Percentiles rank a stretch among this genome's conserved stretches.
Evolutionary conservation across 768 basidiomycete species (phyloP).

Genomic region (Coprinopsis strossmayeri): DNA sequence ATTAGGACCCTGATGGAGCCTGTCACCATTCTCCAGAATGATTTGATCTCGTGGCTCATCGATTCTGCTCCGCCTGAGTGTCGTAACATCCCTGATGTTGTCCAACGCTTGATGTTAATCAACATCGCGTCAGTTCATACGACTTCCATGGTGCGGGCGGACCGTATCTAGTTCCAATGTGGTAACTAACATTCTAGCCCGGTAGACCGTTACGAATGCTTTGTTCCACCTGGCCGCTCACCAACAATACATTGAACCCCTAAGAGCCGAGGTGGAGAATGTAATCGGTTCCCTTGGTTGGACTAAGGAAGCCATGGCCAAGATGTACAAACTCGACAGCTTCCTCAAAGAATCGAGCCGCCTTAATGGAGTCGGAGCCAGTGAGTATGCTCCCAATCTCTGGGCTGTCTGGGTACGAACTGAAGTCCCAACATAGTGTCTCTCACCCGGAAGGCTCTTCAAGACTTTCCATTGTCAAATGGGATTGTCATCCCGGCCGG

Average conservation of each 20-base stretch:
- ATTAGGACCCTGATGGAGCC: background rate
- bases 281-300: constrained; percentile 27
- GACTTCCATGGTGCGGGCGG: constrained; percentile 27
- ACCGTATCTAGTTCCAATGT: background rate
- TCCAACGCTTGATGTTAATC: constrained; percentile 22
- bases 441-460: constrained; percentile 17
- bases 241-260: constrained; percentile 21
- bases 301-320: constrained; percentile 32
- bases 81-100: constrained; percentile 19
- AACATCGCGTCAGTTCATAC: constrained; percentile 38
- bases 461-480: constrained; percentile 24
- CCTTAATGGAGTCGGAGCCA: constrained; percentile 19
- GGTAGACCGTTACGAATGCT: constrained; percentile 19
- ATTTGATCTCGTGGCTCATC: constrained; percentile 41
- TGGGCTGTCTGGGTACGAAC: background rate
- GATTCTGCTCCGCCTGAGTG: constrained; percentile 27
- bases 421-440: constrained; percentile 14
- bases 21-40: constrained; percentile 24
- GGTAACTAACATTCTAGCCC: background rate
- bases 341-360: constrained; percentile 37
- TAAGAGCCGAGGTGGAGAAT: constrained; percentile 27
- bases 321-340: constrained; percentile 37
- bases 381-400: constrained; percentile 12
- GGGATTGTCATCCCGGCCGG: constrained; percentile 22
- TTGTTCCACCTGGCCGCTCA: constrained; percentile 24